Conservation (phyloP, 2,329 filamentous ascomycete species). For the Aspergillus latus region DNA sequence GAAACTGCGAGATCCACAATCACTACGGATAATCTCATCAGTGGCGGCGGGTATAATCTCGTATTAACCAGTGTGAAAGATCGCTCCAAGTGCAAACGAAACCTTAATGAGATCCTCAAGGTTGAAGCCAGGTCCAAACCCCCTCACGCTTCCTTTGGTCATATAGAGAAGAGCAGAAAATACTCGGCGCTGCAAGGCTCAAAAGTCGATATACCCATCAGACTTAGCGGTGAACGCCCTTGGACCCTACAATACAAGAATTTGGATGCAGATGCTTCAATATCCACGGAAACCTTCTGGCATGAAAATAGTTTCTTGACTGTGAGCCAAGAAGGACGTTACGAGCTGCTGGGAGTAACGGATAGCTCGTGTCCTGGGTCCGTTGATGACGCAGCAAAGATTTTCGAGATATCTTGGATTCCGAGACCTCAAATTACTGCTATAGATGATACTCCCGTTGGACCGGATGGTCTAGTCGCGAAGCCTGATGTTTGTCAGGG, state of each 20-base stretch:
- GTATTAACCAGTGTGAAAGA: slow-evolving; percentile 85
- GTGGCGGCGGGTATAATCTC: slow-evolving; percentile 87
- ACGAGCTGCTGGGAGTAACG: slow-evolving; percentile 73
- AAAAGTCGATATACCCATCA: slow-evolving; percentile 72
- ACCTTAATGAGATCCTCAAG: slow-evolving; percentile 79
- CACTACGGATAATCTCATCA: slow-evolving; percentile 68
- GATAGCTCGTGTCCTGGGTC: slow-evolving; percentile 81
- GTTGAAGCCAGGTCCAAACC: slow-evolving; percentile 85
- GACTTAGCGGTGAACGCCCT: slow-evolving; percentile 79
- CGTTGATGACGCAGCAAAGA: slow-evolving; percentile 70
- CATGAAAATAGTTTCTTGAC: slow-evolving; percentile 68
- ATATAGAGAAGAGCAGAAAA: slow-evolving; percentile 75
- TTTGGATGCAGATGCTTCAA: slow-evolving; percentile 53
- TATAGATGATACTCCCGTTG: slow-evolving; percentile 51
- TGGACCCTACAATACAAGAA: slow-evolving; percentile 80
- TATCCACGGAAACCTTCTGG: slow-evolving; percentile 50
- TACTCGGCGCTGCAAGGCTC: slow-evolving; percentile 76
- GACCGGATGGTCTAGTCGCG: slow-evolving; percentile 57
- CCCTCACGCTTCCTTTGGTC: slow-evolving; percentile 81
- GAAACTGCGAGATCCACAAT: slow-evolving; percentile 66
- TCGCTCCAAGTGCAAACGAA: slow-evolving; percentile 79
- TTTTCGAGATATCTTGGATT: slow-evolving; percentile 83
- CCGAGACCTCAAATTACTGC: slow-evolving; percentile 71
- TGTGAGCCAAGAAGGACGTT: slow-evolving; percentile 68
- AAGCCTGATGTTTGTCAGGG: slow-evolving; percentile 91